Evolutionary conservation across 352 stramenopile species (phyloP).

Genomic region (Globisporangium emineosum): DNA sequence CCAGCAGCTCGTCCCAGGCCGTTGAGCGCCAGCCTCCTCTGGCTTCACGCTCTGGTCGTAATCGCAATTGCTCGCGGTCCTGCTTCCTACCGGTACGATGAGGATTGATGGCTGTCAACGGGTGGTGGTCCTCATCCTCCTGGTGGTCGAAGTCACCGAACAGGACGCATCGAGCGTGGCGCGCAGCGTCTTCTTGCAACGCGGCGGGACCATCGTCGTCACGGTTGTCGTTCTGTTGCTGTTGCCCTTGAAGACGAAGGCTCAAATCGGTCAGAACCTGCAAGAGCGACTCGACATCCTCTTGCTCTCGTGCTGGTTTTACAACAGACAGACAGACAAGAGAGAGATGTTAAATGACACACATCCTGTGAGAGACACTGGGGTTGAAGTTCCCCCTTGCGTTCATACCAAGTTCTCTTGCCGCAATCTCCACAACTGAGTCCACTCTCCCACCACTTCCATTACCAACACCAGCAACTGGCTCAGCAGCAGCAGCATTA

Average conservation of each 20-base stretch:
- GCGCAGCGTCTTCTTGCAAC: not conserved
- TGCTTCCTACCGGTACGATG: not conserved
- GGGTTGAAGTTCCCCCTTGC: not conserved
- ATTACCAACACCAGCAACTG: conserved; percentile 8
- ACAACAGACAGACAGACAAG: not conserved
- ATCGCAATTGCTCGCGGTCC: not conserved
- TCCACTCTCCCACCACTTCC: not conserved
- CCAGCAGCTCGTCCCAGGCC: conserved; percentile 10
- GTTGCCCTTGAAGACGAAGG: not conserved
- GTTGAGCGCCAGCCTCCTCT: not conserved
- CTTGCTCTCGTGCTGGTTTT: not conserved
- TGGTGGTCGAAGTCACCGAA: not conserved
- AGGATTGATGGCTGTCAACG: not conserved
- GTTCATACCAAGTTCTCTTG: conserved; percentile 15
- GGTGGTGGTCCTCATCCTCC: not conserved
- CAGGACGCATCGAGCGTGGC: not conserved
- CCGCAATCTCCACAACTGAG: conserved; percentile 3
- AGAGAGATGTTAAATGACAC: conserved; percentile 1
- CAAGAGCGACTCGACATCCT: conserved; percentile 7
- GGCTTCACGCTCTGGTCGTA: conserved; percentile 1
- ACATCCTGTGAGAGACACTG: not conserved
- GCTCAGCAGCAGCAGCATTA: not conserved
- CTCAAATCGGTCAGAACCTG: conserved; percentile 11
- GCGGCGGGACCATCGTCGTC: not conserved
- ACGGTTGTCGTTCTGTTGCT: not conserved